Conservation (phyloP, 345 rosid species). For the Moricandia moricandioides region DNA sequence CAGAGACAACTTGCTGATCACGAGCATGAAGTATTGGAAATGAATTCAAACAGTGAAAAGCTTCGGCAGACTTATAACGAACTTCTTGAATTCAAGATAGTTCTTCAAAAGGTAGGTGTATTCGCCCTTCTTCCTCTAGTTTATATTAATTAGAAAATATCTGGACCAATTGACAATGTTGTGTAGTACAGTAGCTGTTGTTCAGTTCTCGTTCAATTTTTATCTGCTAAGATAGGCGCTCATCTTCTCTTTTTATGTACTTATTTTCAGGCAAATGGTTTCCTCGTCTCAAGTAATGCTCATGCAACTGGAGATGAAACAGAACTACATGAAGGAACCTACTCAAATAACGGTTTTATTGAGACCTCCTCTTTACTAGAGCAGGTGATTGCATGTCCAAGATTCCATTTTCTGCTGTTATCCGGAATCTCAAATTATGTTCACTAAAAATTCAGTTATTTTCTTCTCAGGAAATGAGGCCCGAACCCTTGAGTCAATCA, state of each 20-base stretch:
- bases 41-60: slow-evolving; percentile 90
- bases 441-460: slow-evolving; percentile 26
- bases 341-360: slow-evolving; percentile 45
- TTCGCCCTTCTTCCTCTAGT: slow-evolving; percentile 8
- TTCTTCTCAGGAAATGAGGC: slow-evolving; percentile 61
- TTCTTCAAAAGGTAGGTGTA: slow-evolving; percentile 70
- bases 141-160: not conserved
- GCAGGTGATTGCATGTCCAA: slow-evolving; percentile 51
- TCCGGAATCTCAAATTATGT: slow-evolving; percentile 24
- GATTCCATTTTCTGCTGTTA: slow-evolving; percentile 19
- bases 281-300: slow-evolving; percentile 72
- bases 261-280: slow-evolving; percentile 67
- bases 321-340: slow-evolving; percentile 73
- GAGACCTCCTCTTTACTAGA: slow-evolving; percentile 75
- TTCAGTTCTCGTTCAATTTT: not conserved
- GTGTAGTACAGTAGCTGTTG: slow-evolving; percentile 1
- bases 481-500: slow-evolving; percentile 63
- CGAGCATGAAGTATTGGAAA: slow-evolving; percentile 87
- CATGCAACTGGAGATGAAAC: slow-evolving; percentile 63
- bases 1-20: slow-evolving; percentile 88
- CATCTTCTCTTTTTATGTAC: slow-evolving; percentile 15
- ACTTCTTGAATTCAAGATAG: slow-evolving; percentile 91
- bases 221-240: not conserved
- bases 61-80: slow-evolving; percentile 86
- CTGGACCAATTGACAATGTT: not conserved